A percentile compares a stretch with the other conserved stretches of the same genome.
These are phyloP conservation scores for Coix lacrymajobi DNA, from an alignment of 176 grass and related monocot species.

Conservation along the genomic window DNA sequence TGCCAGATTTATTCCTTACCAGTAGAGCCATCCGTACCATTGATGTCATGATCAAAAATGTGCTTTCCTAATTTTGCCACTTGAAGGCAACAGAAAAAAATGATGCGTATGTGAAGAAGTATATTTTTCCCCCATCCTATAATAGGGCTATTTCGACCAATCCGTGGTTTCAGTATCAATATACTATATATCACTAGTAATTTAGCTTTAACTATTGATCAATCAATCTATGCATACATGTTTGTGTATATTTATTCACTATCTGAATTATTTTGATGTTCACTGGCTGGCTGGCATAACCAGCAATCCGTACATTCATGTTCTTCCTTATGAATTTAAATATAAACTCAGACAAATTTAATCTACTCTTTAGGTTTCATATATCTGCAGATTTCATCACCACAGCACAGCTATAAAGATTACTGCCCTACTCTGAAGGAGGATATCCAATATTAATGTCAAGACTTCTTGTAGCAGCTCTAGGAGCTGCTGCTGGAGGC, in stretches of 20 bases:
- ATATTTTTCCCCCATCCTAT: neutral
- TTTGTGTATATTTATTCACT: neutral
- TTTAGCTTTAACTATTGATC: neutral
- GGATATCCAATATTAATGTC: slow-evolving; percentile 70
- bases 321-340: slow-evolving; percentile 5
- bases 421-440: slow-evolving; percentile 36
- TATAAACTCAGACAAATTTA: neutral
- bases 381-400: slow-evolving; percentile 25
- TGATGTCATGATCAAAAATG: neutral
- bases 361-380: slow-evolving; percentile 27
- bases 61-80: neutral
- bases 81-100: neutral
- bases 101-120: neutral
- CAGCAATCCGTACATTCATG: neutral
- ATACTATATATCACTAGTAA: neutral
- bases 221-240: neutral
- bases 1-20: neutral
- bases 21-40: neutral
- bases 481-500: slow-evolving; percentile 85
- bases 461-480: slow-evolving; percentile 65
- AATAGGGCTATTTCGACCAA: neutral
- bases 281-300: neutral
- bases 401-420: neutral
- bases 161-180: neutral
- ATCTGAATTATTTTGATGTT: slow-evolving; percentile 9